Base-by-base conservation (phyloP, 1,139 yeast species). In the Taiozyma sp. region DNA sequence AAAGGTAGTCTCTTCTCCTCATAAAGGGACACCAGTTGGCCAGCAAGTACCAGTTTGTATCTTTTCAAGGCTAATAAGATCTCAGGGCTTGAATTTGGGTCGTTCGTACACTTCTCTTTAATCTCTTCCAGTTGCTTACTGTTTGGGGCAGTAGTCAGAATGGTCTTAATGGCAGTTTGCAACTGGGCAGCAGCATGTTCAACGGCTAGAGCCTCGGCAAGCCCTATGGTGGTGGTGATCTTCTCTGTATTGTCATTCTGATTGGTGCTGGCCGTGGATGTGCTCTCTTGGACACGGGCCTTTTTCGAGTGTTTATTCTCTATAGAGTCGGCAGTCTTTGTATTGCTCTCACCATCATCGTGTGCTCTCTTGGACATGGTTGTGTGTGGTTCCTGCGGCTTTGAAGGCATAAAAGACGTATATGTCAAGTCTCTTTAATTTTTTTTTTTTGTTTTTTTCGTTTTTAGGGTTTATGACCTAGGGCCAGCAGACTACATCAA, bases 41-140 rank as follows among this genome's bases (percentile, higher is more conserved):
- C 71, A 0, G 90, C 88, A 28, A 87, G 65, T 46, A 75, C 75
- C 29, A 88, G 65, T 51, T 84, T 76, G 54, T 79, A 83, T 52
- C 81, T 74, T 28, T 76, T 67, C 44, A 85, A 63, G n/a, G 81
- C 78, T 19, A 80, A 63, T 2, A 72, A 47, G 6, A 70, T 55
- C 46, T 71, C 71, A 4, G 64, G 63, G 8, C 70, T 59, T 24
- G 26, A 24, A 24, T 4, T 24, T 24, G 26, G 1, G 60, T 53
- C 70, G 48, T 65, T 66, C 19, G 76, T 71, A 19, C 6, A 24
- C 7, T 75, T 66, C 47, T 73, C 74, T 5, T 74, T 62, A 53
- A 74, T 62, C n/a, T 57, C 51, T 35, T 72, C 65, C 48, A 81
- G 69, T 48, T 75, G 69, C 42, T 72, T 66, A 6, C 70, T 56